These are phyloP conservation scores for Suillus subaureus DNA, from an alignment of 768 basidiomycete genomes.

Conservation along the genomic window DNA sequence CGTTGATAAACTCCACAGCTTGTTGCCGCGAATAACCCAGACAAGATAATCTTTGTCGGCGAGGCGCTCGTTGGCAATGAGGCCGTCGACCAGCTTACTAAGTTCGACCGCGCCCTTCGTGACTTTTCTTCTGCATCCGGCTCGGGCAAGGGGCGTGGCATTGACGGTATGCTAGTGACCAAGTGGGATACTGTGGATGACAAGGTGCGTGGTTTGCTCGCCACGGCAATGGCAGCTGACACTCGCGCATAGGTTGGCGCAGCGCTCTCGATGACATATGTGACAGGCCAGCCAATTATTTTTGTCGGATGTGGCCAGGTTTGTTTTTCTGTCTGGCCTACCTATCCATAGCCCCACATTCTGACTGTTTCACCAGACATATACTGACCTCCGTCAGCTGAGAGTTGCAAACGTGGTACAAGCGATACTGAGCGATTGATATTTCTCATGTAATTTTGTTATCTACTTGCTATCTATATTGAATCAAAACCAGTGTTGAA, in stretches of 20 bases:
- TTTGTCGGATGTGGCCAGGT: slow-evolving; percentile 99
- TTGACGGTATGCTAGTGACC: slow-evolving; percentile 97
- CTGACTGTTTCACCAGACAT: slow-evolving; percentile 60
- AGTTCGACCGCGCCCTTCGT: slow-evolving; percentile 92
- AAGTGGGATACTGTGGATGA: slow-evolving; percentile 99
- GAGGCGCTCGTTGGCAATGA: slow-evolving; percentile 99
- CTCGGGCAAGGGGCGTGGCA: slow-evolving; percentile 76
- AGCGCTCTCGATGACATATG: slow-evolving; percentile 98
- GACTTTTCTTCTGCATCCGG: slow-evolving; percentile 82
- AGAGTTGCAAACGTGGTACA: slow-evolving; percentile 92
- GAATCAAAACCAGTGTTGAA: not conserved
- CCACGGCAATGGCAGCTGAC: not conserved
- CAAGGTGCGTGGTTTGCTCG: slow-evolving; percentile 57
- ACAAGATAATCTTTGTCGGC: slow-evolving; percentile 98
- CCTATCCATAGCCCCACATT: too few relatives aligned
- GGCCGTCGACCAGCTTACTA: slow-evolving; percentile 95
- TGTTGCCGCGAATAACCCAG: slow-evolving; percentile 90
- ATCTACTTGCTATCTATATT: slow-evolving; percentile 1
- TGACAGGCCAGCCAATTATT: slow-evolving; percentile 97
- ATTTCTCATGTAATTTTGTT: not conserved
- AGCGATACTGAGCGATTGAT: slow-evolving; percentile 80
- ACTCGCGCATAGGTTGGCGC: slow-evolving; percentile 78
- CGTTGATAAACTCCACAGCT: slow-evolving; percentile 49
- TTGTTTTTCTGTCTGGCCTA: slow-evolving; percentile 20
- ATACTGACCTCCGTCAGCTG: slow-evolving; percentile 92